phyloP scores from a whole-genome alignment of 495 filamentous ascomycete genomes.

The Penicillium goetzii region DNA sequence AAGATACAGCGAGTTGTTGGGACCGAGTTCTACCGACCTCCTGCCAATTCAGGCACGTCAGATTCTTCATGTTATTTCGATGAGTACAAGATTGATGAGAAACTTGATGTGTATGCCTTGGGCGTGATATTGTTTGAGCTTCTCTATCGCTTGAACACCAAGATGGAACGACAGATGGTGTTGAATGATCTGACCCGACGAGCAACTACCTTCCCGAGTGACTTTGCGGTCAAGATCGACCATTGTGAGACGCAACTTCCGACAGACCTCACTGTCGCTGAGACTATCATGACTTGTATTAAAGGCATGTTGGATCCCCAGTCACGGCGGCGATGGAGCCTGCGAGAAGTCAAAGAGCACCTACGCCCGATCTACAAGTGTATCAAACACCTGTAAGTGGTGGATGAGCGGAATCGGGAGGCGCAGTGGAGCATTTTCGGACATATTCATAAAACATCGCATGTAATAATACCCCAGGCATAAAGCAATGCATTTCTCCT shows the following conservation, averaged over 20 bases:
- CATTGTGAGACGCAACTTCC: conserved; percentile 34
- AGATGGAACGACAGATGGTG: conserved; percentile 58
- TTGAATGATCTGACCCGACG: conserved; percentile 48
- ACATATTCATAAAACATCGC: background rate
- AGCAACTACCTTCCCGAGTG: conserved; percentile 34
- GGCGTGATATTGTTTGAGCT: conserved; percentile 59
- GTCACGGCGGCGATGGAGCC: conserved; percentile 46
- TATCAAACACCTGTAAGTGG: conserved; percentile 19
- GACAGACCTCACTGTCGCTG: conserved; percentile 37
- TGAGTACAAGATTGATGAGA: conserved; percentile 51
- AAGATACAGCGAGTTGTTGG: conserved; percentile 45
- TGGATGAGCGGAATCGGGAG: background rate
- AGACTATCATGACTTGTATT: conserved; percentile 47
- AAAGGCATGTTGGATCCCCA: conserved; percentile 51
- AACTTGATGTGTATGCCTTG: conserved; percentile 57
- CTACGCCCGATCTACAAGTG: conserved; percentile 31
- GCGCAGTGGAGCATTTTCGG: background rate
- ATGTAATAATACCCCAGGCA: conserved; percentile 17
- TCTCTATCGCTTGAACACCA: conserved; percentile 53
- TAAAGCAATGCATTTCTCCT: conserved; percentile 16
- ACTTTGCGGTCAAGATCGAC: conserved; percentile 47
- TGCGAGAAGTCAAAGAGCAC: conserved; percentile 36
- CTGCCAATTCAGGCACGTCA: conserved; percentile 21
- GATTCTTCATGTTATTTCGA: conserved; percentile 16
- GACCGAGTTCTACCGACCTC: conserved; percentile 54